Conservation (phyloP, 2,329 filamentous ascomycete species). For the Nemania sp. region DNA sequence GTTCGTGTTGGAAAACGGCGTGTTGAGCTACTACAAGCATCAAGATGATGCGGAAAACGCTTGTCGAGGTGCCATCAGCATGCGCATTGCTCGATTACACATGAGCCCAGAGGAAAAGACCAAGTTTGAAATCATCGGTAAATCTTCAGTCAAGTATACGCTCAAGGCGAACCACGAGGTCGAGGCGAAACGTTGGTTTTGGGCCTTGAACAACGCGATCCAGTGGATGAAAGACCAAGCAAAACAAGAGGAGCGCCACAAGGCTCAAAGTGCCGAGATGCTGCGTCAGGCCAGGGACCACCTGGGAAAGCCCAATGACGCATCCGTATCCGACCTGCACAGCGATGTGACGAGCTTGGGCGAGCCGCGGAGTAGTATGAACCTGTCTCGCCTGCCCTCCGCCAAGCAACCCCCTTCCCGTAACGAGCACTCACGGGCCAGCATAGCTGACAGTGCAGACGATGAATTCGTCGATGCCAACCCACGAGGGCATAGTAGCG, state of each 20-base stretch:
- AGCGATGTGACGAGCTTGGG: conserved; percentile 59
- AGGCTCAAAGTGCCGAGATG: conserved; percentile 73
- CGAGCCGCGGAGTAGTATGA: conserved; percentile 53
- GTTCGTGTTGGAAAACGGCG: conserved; percentile 97
- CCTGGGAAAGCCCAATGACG: conserved; percentile 59
- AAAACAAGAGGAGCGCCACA: conserved; percentile 82
- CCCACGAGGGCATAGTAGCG: conserved; percentile 45
- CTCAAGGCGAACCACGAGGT: conserved; percentile 98
- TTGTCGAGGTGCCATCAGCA: conserved; percentile 97
- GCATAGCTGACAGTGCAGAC: conserved; percentile 54
- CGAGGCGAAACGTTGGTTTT: conserved; percentile 98
- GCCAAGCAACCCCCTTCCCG: conserved; percentile 38
- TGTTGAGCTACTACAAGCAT: conserved; percentile 98
- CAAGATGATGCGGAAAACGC: conserved; percentile 96
- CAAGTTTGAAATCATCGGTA: conserved; percentile 95
- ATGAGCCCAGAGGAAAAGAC: conserved; percentile 98
- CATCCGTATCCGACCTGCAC: conserved; percentile 51
- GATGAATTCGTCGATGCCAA: conserved; percentile 58
- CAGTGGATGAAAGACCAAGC: conserved; percentile 98
- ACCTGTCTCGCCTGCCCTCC: conserved; percentile 50
- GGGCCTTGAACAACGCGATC: conserved; percentile 98
- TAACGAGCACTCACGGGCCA: conserved; percentile 45
- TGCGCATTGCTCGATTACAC: conserved; percentile 91
- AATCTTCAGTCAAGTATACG: conserved; percentile 98
- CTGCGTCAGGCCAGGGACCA: conserved; percentile 81